A percentile compares a stretch with the other conserved stretches of the same genome.
These are phyloP conservation scores for Aspergillus sp. DNA, from an alignment of 2,329 filamentous ascomycete species.

Conservation along the genomic window DNA sequence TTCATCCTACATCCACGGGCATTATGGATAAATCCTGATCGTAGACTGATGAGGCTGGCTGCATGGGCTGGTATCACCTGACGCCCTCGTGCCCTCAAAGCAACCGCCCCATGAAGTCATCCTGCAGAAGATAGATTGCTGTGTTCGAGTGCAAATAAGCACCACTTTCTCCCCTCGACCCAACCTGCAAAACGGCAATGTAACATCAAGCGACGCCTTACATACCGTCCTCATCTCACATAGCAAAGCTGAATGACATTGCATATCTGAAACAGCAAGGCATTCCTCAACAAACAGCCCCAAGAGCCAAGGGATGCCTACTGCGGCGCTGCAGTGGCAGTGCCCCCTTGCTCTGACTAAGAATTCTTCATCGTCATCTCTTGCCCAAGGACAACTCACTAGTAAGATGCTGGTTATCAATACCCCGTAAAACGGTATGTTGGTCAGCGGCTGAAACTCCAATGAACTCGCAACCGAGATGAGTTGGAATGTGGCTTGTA, in stretches of 20 bases:
- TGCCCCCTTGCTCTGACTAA: conserved; percentile 2
- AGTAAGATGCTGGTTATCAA: background rate
- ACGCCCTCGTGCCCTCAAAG: conserved; percentile 7
- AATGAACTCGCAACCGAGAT: background rate
- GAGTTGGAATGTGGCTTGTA: conserved; percentile 6
- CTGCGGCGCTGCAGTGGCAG: conserved; percentile 7
- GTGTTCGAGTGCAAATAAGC: too few species aligned
- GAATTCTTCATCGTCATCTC: background rate
- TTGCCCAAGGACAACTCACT: background rate
- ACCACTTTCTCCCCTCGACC: too few species aligned
- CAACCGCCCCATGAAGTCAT: conserved; percentile 7
- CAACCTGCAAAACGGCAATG: background rate
- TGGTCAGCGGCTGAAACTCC: background rate
- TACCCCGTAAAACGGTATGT: background rate
- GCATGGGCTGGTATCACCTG: conserved; percentile 4
- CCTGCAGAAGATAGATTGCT: background rate
- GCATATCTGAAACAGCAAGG: conserved; percentile 1
- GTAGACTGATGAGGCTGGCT: background rate
- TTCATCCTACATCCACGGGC: background rate
- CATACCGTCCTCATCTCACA: background rate
- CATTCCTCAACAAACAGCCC: background rate
- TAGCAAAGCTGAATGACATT: background rate
- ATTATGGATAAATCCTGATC: background rate
- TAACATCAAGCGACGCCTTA: background rate
- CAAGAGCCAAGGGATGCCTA: background rate